Base-by-base conservation (phyloP, 2,329 filamentous ascomycete species). In the Zasmidium citrigriseum region DNA sequence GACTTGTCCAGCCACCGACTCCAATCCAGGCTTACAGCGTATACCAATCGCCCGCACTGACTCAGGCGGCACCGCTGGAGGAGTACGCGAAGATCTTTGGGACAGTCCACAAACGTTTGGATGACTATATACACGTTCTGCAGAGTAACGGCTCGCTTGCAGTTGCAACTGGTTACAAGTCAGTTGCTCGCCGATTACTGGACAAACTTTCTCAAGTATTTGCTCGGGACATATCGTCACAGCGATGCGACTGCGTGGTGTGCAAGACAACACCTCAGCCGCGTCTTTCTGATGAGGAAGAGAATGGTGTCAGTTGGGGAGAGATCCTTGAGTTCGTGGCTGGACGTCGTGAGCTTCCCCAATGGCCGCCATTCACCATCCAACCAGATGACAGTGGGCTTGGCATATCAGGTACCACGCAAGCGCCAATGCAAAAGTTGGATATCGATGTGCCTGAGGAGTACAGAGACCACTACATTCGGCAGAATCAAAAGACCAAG, bases 151-250 rank as follows among this genome's bases (percentile, higher is more conserved):
- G 95, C 2, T 98, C 93, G 0, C 79, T 99, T 4, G 95, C 95
- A 2, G 95, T 98, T 1, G 95, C 95, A 16, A 98, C 93, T 0
- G 95, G 95, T 4, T 96, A 98, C 73, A 87, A 91, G 54, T 97
- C 93, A 0, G 90, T 98, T n/a, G 95, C 95, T 2, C 87, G 95
- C 4, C 86, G 93, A 52, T 78, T 98, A 22, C 83, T 98, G 4
- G 93, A 99, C 75, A 86, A 95, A 38, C 81, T 99, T 3, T 93
- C 97, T 72, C 91, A 93, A 57, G 92, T 99, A 9, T 98, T 99
- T 75, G 93, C 92, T 2, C 84, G 95, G 59, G 93, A 98, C 70
- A 87, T 99, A 34, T 93, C 93, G 0, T 87, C 87, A 0, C 87
- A 96, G 68, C 86, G 88, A n/a, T 98, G 93, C 72, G 79, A 82